phyloP scores from a whole-genome alignment of 441 rosid species.

The Populus hybrid region DNA sequence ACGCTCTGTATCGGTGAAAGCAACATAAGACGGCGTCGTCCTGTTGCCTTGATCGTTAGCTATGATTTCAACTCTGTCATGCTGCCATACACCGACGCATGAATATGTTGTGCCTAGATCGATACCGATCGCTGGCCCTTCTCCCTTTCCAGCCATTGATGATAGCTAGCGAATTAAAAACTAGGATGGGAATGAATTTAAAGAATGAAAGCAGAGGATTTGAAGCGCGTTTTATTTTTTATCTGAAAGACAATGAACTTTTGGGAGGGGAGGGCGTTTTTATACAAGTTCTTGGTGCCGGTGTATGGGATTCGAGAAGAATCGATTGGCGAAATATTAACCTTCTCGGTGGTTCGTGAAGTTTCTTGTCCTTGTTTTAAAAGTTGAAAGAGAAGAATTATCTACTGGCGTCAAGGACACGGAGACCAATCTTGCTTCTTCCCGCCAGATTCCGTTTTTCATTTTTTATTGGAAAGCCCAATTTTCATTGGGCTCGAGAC shows the following conservation, averaged over 20 bases:
- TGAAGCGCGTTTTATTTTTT: no score
- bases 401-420: neutral
- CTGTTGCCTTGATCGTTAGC: constrained; percentile 58
- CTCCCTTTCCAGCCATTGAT: constrained; percentile 39
- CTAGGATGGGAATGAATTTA: neutral
- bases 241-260: neutral
- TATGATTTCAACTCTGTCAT: constrained; percentile 59
- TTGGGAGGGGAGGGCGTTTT: neutral
- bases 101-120: constrained; percentile 60
- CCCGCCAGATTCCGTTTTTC: no score
- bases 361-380: neutral
- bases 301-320: constrained; percentile 12
- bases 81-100: constrained; percentile 57
- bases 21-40: constrained; percentile 56
- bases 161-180: neutral
- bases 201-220: neutral
- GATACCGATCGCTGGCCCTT: constrained; percentile 58
- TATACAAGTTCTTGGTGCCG: neutral
- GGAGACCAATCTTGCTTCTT: neutral
- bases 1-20: constrained; percentile 50
- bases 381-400: neutral
- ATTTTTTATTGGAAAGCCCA: no score
- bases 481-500: no score
- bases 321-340: neutral
- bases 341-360: constrained; percentile 13